These are phyloP conservation scores for Starmerella cellae DNA, from an alignment of 805 yeast species.

Conservation along the genomic window DNA sequence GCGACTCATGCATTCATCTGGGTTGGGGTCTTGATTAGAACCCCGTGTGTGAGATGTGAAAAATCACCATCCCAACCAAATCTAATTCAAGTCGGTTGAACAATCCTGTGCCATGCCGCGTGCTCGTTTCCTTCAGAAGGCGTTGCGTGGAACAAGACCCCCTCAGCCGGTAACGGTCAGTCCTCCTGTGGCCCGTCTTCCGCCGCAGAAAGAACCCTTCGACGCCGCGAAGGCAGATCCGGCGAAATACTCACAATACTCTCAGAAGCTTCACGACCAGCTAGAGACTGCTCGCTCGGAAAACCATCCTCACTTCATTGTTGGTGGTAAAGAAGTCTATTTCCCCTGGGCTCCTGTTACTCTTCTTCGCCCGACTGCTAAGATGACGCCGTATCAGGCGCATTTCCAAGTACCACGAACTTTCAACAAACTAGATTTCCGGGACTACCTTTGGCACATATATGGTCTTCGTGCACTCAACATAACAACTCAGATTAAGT, in stretches of 20 bases:
- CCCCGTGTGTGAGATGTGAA: too few species aligned
- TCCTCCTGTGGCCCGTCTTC: not conserved
- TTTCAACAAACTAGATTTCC: slow-evolving; percentile 83
- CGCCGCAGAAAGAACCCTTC: slow-evolving; percentile 9
- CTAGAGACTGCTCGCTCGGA: slow-evolving; percentile 9
- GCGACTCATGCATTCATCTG: too few species aligned
- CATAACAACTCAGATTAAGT: slow-evolving; percentile 72
- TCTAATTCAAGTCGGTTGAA: too few species aligned
- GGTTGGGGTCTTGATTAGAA: too few species aligned
- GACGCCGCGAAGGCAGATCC: slow-evolving; percentile 17
- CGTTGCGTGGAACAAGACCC: slow-evolving; percentile 18
- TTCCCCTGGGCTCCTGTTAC: slow-evolving; percentile 79
- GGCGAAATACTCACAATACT: slow-evolving; percentile 16
- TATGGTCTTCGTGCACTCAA: slow-evolving; percentile 85
- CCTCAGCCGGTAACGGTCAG: slow-evolving; percentile 20
- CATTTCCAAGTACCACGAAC: slow-evolving; percentile 87
- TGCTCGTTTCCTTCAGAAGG: slow-evolving; percentile 15
- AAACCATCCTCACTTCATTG: slow-evolving; percentile 65
- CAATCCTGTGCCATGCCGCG: too few species aligned
- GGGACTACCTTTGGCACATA: slow-evolving; percentile 83
- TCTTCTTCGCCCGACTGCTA: slow-evolving; percentile 81
- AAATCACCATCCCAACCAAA: too few species aligned
- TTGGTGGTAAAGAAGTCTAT: slow-evolving; percentile 63
- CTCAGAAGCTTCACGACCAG: slow-evolving; percentile 16
- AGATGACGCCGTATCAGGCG: slow-evolving; percentile 94